Evolutionary conservation across 2,329 filamentous ascomycete species (phyloP), one percentile per base, ranked within the genome.

Genomic region (Cercospora sojina): DNA sequence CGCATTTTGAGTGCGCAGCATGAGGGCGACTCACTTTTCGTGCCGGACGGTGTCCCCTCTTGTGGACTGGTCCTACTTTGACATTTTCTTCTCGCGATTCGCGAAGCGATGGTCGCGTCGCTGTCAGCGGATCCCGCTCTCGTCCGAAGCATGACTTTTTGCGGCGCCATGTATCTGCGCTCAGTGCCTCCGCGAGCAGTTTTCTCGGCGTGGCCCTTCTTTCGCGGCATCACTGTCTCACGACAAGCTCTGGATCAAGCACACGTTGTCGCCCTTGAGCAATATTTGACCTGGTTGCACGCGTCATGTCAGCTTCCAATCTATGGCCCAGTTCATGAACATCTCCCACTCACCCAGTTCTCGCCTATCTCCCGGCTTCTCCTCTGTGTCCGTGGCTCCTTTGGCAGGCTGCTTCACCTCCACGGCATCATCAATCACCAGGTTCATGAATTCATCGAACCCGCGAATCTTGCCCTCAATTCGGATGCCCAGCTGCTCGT

Each of bases 371-470:
- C 67, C 57, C 60, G 66, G 57, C 68, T 69, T 68, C 29, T 67
- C 70, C 63, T 67, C 66, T 12, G 64, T 71, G 61, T 69, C 51
- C 3, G 43, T 56, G 4, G 25, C 23, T 29, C 70, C 70, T 64
- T 71, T 71, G 13, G 38, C 70, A 16, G 68, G 65, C 67, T 71
- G 70, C 79, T 90, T 91, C 53, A 99, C 93, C 81, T 98, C 94
- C 65, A 97, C 88, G 31, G 95, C 95, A 74, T 99, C 93, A 77
- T 99, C 95, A 72, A 97, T 87, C 43, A 98, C 95, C 59, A 99
- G 84, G 82, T 99, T 99, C 93, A 99, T 97, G 83, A 98, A 99
- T 80, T 99, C 95, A 79, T 99, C 95, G 73, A 99, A 99, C 13
- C 95, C 94, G 76, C 95, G 88, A 72, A 99, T 97, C 83, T 94